Base-by-base conservation (phyloP, 257 asterid genomes). In the Petunia axillaris region DNA sequence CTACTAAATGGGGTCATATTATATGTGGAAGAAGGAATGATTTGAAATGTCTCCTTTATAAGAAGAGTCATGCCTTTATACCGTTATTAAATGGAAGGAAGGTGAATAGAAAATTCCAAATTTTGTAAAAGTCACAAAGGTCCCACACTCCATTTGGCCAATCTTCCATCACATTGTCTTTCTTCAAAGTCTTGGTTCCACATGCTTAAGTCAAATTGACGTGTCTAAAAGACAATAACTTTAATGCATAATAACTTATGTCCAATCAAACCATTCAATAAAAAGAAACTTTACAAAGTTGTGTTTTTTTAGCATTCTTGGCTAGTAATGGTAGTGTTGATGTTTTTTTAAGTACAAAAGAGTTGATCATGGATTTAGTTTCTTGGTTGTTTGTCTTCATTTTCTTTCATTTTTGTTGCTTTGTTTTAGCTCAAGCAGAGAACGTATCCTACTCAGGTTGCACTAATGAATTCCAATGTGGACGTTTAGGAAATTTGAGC, bases 161-260 rank as follows among this genome's bases (percentile, higher is more conserved):
- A 73, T 73, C 46, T 73, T 73, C 62, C 46, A 50, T 73, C 44
- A 50, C 6, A 73, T 16, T 71, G 44, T 73, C 7, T 73, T 50
- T 50, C 78, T 73, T 73, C 78, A 73, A 73, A 73, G 62, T 50
- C 78, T 73, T 73, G 78, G 39, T 73, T 73, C 62, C 78, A 14
- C 78, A 73, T 73, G 62, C 36, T 1, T 35, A 40, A 73, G 62
- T 73, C 78, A 73, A 73, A 60, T 35, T 73, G 50, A 73, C 62
- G 46, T 36, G 78, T 50, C 62, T 13, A 73, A 50, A 35, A 11
- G 46, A 35, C 1, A 50, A 50, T 6, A 73, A 73, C 13, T 35
- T 73, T 50, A 50, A 50, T 50, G 46, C 62, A 50, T 11, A 52
- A 50, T 50, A 25, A 25, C 62, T 36, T 11, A 11, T 35, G 14